These are phyloP conservation scores for Guadua angustifolia DNA, from an alignment of 176 grass and related monocot genomes.

Conservation along the genomic window DNA sequence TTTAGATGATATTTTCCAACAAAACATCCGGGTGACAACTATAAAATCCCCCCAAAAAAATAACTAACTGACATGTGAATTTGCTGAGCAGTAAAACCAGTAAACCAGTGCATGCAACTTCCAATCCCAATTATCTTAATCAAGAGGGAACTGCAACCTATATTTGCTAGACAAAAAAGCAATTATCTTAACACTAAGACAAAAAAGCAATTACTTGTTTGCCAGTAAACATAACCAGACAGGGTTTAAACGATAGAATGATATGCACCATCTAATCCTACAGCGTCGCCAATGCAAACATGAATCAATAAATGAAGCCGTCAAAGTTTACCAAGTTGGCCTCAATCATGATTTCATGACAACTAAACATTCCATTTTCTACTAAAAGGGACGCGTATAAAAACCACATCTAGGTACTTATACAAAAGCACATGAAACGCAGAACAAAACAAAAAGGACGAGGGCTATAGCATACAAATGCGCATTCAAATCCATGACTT, in stretches of 20 bases:
- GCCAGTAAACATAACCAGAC: too few relatives aligned
- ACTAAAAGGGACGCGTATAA: background rate
- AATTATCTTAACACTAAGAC: too few relatives aligned
- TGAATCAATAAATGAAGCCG: background rate
- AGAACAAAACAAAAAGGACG: conserved; percentile 41
- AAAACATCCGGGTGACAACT: too few relatives aligned
- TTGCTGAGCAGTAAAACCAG: too few relatives aligned
- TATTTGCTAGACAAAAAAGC: too few relatives aligned
- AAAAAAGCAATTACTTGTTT: too few relatives aligned
- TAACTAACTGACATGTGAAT: too few relatives aligned
- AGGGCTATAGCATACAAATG: background rate
- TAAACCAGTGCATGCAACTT: too few relatives aligned
- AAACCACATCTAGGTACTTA: background rate
- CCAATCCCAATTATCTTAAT: too few relatives aligned
- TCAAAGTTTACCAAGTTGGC: conserved; percentile 2
- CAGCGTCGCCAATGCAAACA: conserved; percentile 16
- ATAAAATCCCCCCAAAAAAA: too few relatives aligned
- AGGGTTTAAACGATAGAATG: conserved; percentile 17
- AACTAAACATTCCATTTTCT: conserved; percentile 22
- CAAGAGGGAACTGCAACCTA: too few relatives aligned
- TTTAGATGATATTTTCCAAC: too few relatives aligned
- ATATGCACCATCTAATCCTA: background rate
- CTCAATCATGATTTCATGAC: background rate
- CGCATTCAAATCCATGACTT: conserved; percentile 47
- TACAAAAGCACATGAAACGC: conserved; percentile 3